These are phyloP conservation scores for Setaria italica DNA, from an alignment of 202 grass and related monocot genomes.

Conservation along the genomic window DNA sequence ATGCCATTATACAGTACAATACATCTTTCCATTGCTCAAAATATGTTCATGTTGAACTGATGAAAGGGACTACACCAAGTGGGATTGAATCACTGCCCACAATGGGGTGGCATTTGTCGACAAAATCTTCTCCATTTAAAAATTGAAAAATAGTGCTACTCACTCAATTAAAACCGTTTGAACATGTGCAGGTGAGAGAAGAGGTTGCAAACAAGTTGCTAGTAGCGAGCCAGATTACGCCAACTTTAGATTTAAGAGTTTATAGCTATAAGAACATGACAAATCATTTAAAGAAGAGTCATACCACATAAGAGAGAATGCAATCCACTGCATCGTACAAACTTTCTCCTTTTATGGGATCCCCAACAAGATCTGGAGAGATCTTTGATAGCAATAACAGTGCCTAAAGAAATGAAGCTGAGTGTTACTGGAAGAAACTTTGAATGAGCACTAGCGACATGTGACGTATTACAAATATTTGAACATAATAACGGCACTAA, in stretches of 20 bases:
- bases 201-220: neutral
- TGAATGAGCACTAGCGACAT: neutral
- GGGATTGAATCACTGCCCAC: neutral
- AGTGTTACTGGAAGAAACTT: neutral
- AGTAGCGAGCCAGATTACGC: neutral
- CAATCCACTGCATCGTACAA: constrained; percentile 32
- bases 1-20: neutral
- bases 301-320: constrained; percentile 33
- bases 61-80: neutral
- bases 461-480: neutral
- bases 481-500: too few species aligned
- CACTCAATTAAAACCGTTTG: neutral
- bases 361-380: neutral
- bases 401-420: neutral
- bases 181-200: neutral
- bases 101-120: neutral
- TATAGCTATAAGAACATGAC: neutral
- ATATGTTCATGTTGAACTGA: too few species aligned
- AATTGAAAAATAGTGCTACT: neutral
- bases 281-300: neutral
- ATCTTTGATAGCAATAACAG: constrained; percentile 22
- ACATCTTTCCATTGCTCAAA: neutral
- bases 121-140: neutral
- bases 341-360: neutral
- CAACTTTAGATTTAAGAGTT: neutral